Evolutionary conservation across 2,329 filamentous ascomycete genomes (phyloP).

Genomic region (Fusarium veterinarium): DNA sequence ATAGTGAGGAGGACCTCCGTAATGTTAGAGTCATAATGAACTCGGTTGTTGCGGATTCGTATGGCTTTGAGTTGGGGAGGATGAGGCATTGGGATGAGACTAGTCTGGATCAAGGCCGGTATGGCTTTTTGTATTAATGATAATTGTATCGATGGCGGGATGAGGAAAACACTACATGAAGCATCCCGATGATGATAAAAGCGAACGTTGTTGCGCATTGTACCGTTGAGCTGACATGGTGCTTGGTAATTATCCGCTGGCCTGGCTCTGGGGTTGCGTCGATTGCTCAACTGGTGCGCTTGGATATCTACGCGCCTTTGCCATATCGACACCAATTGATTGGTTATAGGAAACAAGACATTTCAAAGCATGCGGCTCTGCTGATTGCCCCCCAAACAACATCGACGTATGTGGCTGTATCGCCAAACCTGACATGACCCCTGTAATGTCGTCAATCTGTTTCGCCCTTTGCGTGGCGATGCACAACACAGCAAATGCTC

Average conservation of each 20-base stretch:
- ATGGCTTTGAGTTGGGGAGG: slow-evolving; percentile 26
- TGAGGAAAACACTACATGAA: accelerated
- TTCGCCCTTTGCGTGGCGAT: not conserved
- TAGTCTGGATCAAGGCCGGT: not conserved
- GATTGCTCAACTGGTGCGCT: not conserved
- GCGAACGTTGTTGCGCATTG: not conserved
- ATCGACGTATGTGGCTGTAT: slow-evolving; percentile 17
- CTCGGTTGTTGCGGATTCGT: slow-evolving; percentile 12
- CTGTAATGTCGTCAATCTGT: not conserved
- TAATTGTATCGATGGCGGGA: accelerated
- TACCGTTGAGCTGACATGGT: not conserved
- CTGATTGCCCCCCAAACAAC: not conserved
- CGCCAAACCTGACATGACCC: not conserved
- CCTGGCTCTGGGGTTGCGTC: no score
- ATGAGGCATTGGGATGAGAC: slow-evolving; percentile 14
- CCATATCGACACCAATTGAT: not conserved
- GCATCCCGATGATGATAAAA: accelerated
- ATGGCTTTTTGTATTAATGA: slow-evolving; percentile 12
- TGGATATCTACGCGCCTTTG: not conserved
- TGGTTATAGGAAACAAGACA: not conserved
- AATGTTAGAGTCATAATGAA: slow-evolving; percentile 9
- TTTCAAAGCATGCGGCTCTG: not conserved
- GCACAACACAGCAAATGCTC: not conserved
- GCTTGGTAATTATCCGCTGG: not conserved
- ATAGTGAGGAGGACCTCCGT: not conserved